Percentiles rank a stretch among this genome's conserved stretches.
These are phyloP conservation scores for Halteria grandinella DNA, from an alignment of 73 alveolate genomes.

Conservation along the genomic window DNA sequence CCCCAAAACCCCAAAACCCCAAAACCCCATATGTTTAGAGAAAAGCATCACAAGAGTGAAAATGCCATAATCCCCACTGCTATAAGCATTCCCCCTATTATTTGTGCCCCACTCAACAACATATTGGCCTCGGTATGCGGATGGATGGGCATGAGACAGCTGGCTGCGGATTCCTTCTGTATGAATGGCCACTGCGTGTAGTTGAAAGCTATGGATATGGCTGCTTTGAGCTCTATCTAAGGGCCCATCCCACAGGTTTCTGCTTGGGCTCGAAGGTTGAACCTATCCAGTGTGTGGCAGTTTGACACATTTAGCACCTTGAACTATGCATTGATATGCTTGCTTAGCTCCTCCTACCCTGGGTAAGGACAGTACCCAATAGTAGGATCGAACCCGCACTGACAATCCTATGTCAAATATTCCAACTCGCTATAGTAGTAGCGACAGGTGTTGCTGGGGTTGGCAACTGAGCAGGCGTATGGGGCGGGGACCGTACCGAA, in stretches of 20 bases:
- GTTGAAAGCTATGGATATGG: slow-evolving; percentile 3
- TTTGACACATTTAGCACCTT: slow-evolving; percentile 2
- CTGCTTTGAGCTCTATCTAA: slow-evolving; percentile 7
- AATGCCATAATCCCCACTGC: neutral
- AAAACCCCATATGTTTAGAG: no score
- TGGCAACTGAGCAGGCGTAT: slow-evolving; percentile 15
- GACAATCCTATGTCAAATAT: neutral
- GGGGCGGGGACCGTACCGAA: slow-evolving; percentile 12
- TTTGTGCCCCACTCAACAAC: no score
- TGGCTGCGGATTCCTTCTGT: neutral
- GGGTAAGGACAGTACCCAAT: slow-evolving; percentile 46
- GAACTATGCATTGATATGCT: neutral
- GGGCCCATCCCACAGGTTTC: slow-evolving; percentile 49
- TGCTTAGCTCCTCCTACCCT: neutral
- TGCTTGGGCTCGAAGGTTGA: slow-evolving; percentile 7
- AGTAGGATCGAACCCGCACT: slow-evolving; percentile 32
- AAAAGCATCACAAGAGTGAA: no score
- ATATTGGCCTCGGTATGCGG: slow-evolving; percentile 3
- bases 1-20: no score
- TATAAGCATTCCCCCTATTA: no score
- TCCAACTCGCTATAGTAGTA: slow-evolving; percentile 17
- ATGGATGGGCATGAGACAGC: slow-evolving; percentile 5
- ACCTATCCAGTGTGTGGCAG: slow-evolving; percentile 37
- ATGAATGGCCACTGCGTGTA: slow-evolving; percentile 41
- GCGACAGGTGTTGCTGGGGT: slow-evolving; percentile 19